Base-by-base conservation (phyloP, 2,329 filamentous ascomycete species). In the Ophiostoma australiae region DNA sequence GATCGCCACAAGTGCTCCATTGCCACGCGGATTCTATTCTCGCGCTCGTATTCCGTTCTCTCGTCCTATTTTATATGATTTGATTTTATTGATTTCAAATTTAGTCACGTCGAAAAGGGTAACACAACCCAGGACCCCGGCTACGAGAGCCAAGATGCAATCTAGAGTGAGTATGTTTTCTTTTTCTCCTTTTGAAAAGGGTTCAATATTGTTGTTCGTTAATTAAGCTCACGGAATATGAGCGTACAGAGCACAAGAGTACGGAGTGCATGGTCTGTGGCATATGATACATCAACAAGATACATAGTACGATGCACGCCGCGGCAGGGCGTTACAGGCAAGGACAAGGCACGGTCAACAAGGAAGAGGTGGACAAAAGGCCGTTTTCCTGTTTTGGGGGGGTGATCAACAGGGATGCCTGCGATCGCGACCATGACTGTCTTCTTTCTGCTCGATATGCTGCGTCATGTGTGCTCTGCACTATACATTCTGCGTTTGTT, bases 201-300 rank as follows among this genome's bases (percentile, higher is more conserved):
- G n/a, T n/a, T n/a, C n/a, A n/a, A n/a, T n/a, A n/a, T n/a, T n/a
- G n/a, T n/a, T n/a, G n/a, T n/a, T n/a, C n/a, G n/a, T n/a, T n/a
- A n/a, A 20, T 48, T 48, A 48, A 20, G 44, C 44, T n/a, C 13
- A 39, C 37, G 13, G 37, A 39, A n/a, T 48, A 15, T 58, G 17
- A 58, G 5, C n/a, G 52, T 13, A 58, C 52, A 27, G 23, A 27
- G 52, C 27, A 58, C 52, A 27, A 27, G 52, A 58, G 52, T 58
- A 58, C 52, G 52, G 52, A 58, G 52, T 58, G 52, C 23, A 58
- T 58, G 52, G 48, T 10, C 23, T 58, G 52, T 58, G 52, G 23
- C 23, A 58, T 31, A 58, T 27, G 52, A 58, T 58, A 27, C n/a
- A 58, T 58, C 52, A 27, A 27, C n/a, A 11, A 58, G 15, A 20